Evolutionary conservation across 1,284 basidiomycete genomes (phyloP), one percentile per base, ranked within the genome.

Genomic region (Tetrapyrgos nigripes): DNA sequence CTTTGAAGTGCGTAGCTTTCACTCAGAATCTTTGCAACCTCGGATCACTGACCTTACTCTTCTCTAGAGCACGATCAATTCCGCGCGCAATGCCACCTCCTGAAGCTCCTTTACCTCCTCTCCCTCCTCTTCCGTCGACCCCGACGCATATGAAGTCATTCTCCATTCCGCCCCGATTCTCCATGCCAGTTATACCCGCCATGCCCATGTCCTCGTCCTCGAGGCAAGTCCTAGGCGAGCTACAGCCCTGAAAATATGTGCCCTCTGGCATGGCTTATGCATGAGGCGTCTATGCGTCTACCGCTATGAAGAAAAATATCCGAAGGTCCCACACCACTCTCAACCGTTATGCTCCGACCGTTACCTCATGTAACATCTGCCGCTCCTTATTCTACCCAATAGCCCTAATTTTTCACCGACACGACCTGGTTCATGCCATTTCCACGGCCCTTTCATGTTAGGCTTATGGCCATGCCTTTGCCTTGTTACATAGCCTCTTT

Each of bases 1-100:
- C 67, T 4, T 63, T 72, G 23, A 72, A 76, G 79, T 79, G 62
- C 55, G 77, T 69, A 10, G 40, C 33, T 28, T 47, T 26, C 55
- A 43, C 23, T 58, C 40, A 24, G 40, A 43, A 2, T 24, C 49
- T 47, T 4, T 14, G 10, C 21, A 21, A 14, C 35, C 19, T 14
- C 33, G 10, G 50, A 44, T 23, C 43, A 5, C 23, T 49, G 10
- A 47, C 40, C 27, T 9, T 40, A 3, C 10, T 17, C 21, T 40
- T 27, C 13, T 47, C 29, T n/a, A 59, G 58, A 37, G 27, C 58
- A 27, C 52, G 48, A 27, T 26, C 28, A 10, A 46, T 46, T 14
- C 58, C 58, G 43, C 46, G 48, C 11, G 45, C 51, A 13, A 24
- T 37, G 14, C 58, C 58, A 8, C 58, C 58, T 6, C 58, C 58